Conservation (phyloP, 148 eudicot species). For the Oxyria digyna region DNA sequence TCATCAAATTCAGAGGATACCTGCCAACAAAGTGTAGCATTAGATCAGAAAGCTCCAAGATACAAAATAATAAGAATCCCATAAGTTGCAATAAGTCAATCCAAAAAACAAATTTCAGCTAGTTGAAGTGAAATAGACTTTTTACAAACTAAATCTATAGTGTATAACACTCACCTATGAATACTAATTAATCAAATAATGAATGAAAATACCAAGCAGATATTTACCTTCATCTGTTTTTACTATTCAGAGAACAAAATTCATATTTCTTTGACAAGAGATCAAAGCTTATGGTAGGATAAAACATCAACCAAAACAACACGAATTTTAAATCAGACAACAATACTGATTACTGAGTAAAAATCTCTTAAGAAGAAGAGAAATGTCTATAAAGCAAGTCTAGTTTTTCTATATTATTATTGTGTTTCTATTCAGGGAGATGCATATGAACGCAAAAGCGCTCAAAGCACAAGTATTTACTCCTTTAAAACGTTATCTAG, state of each 20-base stretch:
- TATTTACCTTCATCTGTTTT: not conserved
- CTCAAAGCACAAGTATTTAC: not conserved
- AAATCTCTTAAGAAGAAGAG: not conserved
- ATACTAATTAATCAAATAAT: too few species aligned
- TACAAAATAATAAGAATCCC: not conserved
- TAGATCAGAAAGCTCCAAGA: not conserved
- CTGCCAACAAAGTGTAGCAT: conserved; percentile 23
- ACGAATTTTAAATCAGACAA: not conserved
- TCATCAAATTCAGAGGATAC: conserved; percentile 80
- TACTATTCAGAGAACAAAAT: not conserved
- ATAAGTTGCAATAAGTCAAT: not conserved
- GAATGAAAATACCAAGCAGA: not conserved
- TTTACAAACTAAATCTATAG: too few species aligned
- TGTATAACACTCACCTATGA: not conserved
- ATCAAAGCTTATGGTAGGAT: not conserved
- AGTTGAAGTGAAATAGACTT: not conserved
- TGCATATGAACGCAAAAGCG: not conserved
- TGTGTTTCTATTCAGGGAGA: not conserved
- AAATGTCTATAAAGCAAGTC: not conserved
- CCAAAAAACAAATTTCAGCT: not conserved
- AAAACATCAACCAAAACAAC: not conserved
- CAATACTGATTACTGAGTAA: not conserved
- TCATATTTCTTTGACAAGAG: not conserved
- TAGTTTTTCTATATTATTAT: not conserved
- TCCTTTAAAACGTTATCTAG: not conserved